Evolutionary conservation across 1,284 basidiomycete genomes (phyloP).

Genomic region (Psilocybe mexicana): DNA sequence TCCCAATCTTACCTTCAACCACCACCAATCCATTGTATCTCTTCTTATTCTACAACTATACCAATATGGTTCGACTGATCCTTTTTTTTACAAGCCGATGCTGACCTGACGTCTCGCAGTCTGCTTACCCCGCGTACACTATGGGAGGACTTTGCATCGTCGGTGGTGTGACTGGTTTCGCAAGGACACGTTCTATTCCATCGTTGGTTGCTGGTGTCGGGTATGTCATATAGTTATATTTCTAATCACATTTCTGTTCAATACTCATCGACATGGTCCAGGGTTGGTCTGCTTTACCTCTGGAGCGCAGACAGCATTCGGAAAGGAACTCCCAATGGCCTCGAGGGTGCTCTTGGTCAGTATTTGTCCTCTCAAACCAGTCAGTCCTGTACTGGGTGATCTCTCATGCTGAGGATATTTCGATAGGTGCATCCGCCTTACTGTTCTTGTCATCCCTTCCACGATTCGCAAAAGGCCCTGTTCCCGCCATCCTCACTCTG

Average conservation of each 20-base stretch:
- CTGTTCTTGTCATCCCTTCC: conserved; percentile 80
- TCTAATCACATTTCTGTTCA: not conserved
- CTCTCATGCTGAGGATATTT: not conserved
- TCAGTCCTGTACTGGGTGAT: not conserved
- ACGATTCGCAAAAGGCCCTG: conserved; percentile 73
- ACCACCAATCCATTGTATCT: not conserved
- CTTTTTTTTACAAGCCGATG: not conserved
- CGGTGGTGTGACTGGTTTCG: conserved; percentile 75
- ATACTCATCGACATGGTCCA: conserved; percentile 26
- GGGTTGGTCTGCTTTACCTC: conserved; percentile 76
- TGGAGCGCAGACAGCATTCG: conserved; percentile 76
- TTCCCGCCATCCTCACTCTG: conserved; percentile 67
- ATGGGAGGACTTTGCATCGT: conserved; percentile 80
- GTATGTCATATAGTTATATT: conserved; percentile 39
- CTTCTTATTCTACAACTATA: not conserved
- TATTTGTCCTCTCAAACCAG: not conserved
- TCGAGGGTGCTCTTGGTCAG: conserved; percentile 77
- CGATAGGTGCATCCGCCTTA: conserved; percentile 73
- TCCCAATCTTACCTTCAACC: not conserved
- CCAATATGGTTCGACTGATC: conserved; percentile 2
- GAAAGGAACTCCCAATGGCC: conserved; percentile 68
- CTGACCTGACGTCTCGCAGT: conserved; percentile 44
- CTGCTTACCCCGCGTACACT: conserved; percentile 77
- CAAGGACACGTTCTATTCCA: conserved; percentile 69
- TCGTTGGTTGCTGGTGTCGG: conserved; percentile 81